Base-by-base conservation (phyloP, 441 rosid species). In the Euphorbia schlechtendalii region DNA sequence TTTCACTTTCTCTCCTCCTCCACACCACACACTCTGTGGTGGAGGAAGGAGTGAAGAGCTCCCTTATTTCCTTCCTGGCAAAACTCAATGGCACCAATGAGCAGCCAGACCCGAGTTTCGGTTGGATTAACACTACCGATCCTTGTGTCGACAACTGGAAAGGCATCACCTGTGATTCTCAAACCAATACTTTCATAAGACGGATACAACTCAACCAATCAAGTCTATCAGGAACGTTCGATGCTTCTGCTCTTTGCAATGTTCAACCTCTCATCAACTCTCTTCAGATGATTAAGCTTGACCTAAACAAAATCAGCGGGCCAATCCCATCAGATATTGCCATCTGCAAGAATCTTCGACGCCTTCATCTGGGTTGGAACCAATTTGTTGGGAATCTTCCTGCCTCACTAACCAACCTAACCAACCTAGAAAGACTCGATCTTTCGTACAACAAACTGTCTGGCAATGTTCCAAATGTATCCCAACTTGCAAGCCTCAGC, bases 391-490 rank as follows among this genome's bases (percentile, higher is more conserved):
- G 87, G 24, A 71, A 38, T 40, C 76, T 85, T 57, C 82, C 90
- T 0, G 74, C 36, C n/a, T 72, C 84, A 0, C 66, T 85, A 22
- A 48, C 85, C 8, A 36, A 3, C 67, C 68, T 83, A 22, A 73
- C 25, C 22, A 81, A 72, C 27, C 82, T 85, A 72, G 68, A 73
- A 64, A 71, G 64, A 45, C 78, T 85, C 10, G 80, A 85, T 62
- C 40, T 85, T 62, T 85, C 90, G 15, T 41, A 72, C 73, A 85
- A 85, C 28, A 43, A 30, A 0, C 80, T 85, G 66, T 69, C 82
- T 10, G 82, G 85, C 43, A 34, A 46, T 10, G 48, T 80, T 61
- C 84, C 89, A 12, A 65, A 70, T 13, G 48, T 82, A 52, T 58
- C 72, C 12, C 68, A 38, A 73, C 79, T 82, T 56, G 69, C 78